phyloP scores from a whole-genome alignment of 768 basidiomycete genomes.

The Leccinum fibrillosum region DNA sequence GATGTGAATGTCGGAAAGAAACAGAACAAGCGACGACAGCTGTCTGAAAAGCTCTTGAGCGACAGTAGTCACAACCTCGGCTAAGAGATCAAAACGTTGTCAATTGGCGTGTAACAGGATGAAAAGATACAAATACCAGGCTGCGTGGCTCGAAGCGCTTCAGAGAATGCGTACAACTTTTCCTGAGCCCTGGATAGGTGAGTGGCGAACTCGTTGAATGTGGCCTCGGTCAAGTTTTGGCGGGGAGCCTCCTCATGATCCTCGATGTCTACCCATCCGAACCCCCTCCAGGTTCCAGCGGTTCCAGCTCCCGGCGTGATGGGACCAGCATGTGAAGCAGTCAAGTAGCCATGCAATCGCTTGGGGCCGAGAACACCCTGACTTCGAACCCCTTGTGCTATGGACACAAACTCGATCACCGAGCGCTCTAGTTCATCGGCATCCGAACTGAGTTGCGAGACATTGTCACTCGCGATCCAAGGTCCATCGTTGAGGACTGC shows the following conservation, averaged over 20 bases:
- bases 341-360: conserved; percentile 36
- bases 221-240: conserved; percentile 24
- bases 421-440: conserved; percentile 72
- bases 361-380: conserved; percentile 29
- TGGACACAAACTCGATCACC: conserved; percentile 60
- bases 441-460: conserved; percentile 59
- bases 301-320: conserved; percentile 47
- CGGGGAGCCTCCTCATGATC: conserved; percentile 31
- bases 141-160: conserved; percentile 15
- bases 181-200: conserved; percentile 29
- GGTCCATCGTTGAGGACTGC: conserved; percentile 57
- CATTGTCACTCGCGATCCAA: conserved; percentile 19
- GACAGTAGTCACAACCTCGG: conserved; percentile 20
- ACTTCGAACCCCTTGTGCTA: conserved; percentile 47
- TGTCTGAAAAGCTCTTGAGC: conserved; percentile 35
- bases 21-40: conserved; percentile 39
- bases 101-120: background rate
- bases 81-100: conserved; percentile 8
- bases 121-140: conserved; percentile 15
- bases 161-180: conserved; percentile 20
- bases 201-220: conserved; percentile 34
- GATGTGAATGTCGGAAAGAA: conserved; percentile 48
- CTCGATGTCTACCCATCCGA: conserved; percentile 45
- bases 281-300: conserved; percentile 52
- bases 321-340: conserved; percentile 36